Evolutionary conservation across 495 filamentous ascomycete genomes (phyloP), one percentile per base, ranked within the genome.

Genomic region (Hypoxylon intermedium): DNA sequence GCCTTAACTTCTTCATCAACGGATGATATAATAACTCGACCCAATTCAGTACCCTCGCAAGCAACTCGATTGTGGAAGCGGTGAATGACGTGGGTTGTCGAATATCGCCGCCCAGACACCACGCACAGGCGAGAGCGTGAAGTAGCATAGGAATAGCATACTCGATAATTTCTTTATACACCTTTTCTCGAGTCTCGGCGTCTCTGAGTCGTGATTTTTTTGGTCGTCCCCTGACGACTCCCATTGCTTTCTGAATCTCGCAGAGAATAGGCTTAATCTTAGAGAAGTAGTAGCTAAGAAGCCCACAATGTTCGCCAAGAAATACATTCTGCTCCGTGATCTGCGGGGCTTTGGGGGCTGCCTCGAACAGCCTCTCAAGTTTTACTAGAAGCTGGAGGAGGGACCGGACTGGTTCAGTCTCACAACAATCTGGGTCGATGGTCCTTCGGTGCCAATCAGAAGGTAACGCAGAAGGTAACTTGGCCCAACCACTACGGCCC

Each of bases 71-170:
- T 1, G 56, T 48, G 18, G 51, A 58, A 47, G 30, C 33, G 9
- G 68, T 71, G 16, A 71, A 68, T 36, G 28, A 23, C 31, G 65
- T 16, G 7, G 16, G 9, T 0, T 6, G 2, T 65, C 61, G 51
- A 33, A 51, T 31, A 20, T 38, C 21, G 2, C 68, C 65, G 30
- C 65, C 68, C 46, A 71, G 20, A 6, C 18, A 33, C 65, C 65
- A 68, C 11, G 34, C 53, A 33, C 47, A 58, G 30, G 55, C 55
- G 5, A 71, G 43, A 33, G 67, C 44, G 20, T 67, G 65, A 18
- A 63, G 38, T 7, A 68, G 23, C 68, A 66, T 71, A 28, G 68
- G 68, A 3, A 71, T 60, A 3, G 53, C 63, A 45, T 21, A 44
- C 19, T 37, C 59, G n/a, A 31, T 16, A 41, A 68, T 38, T 41